Base-by-base conservation (phyloP, 2,329 filamentous ascomycete genomes). In the Scopulariopsis brevicaulis region DNA sequence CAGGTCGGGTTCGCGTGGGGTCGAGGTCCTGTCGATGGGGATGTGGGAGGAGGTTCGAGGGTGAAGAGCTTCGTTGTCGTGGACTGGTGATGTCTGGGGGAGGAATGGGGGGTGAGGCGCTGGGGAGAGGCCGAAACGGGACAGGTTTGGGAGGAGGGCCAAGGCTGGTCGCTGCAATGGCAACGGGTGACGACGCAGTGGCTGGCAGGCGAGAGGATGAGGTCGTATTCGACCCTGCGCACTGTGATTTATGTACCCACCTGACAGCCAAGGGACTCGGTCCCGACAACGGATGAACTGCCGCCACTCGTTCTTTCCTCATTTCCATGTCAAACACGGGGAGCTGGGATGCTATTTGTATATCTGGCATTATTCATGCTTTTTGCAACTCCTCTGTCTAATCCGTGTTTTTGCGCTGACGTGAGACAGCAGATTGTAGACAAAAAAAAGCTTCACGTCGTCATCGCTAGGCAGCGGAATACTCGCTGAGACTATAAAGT, bases 51-150 rank as follows among this genome's bases (percentile, higher is more conserved):
- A 48, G 48, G 35, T 25, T 46, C 53, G 48, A 53, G n/a, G 40
- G 32, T 25, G 20, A 24, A 50, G 24, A 37, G 56, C 35, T 28
- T 24, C 46, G 46, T 51, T 60, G 52, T 48, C 18, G 40, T 50
- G 34, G 37, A 28, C 8, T 52, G 55, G 24, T 34, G 54, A 57
- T 46, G 32, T 20, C 35, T 34, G 46, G 32, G 46, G 51, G 53
- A 43, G 50, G 34, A 53, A 15, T 35, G 32, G 34, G 50, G 22
- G 20, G 15, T 28, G 55, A 52, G 34, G 52, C 55, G 48, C 48
- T 51, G 24, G 40, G 43, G 32, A 56, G 55, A 48, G 46, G 37
- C 55, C 55, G 55, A 57, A 57, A 57, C 55, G 35, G 32, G 20
- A 53, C 18, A 18, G 55, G 46, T 56, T 56, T 56, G 55, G 43